Conservation (phyloP, 1,284 basidiomycete species). For the Ustilago shanxiensis region DNA sequence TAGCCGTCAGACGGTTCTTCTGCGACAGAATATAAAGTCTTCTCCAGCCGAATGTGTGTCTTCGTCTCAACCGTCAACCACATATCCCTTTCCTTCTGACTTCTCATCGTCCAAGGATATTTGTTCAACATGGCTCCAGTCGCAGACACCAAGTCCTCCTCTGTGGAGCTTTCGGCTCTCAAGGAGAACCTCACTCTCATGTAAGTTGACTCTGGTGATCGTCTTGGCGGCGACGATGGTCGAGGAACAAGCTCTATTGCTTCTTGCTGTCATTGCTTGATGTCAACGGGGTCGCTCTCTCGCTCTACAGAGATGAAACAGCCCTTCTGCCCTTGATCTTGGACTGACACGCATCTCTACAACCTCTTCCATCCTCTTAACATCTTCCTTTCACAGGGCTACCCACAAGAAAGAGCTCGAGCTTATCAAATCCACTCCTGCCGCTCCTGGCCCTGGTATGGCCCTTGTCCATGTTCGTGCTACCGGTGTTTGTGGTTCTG, state of each 20-base stretch:
- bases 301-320: not conserved
- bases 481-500: slow-evolving; percentile 65
- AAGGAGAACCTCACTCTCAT: slow-evolving; percentile 59
- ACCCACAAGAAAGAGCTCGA: slow-evolving; percentile 61
- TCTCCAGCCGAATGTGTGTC: not conserved
- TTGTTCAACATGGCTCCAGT: slow-evolving; percentile 45
- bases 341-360: not conserved
- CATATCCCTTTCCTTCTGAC: not conserved
- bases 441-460: slow-evolving; percentile 60
- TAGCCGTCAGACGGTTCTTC: not conserved
- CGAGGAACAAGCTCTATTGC: too few relatives aligned
- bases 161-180: slow-evolving; percentile 45
- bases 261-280: not conserved
- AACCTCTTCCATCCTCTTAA: not conserved
- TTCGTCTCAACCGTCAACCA: not conserved
- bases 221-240: too few relatives aligned
- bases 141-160: slow-evolving; percentile 35
- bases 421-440: slow-evolving; percentile 51
- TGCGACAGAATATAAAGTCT: slow-evolving; percentile 22
- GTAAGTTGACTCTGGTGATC: slow-evolving; percentile 14
- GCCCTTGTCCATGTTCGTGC: slow-evolving; percentile 66
- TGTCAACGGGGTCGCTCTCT: not conserved
- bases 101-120: not conserved
- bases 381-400: slow-evolving; percentile 28
- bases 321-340: not conserved